A percentile compares a stretch with the other conserved stretches of the same genome.
phyloP scores from a whole-genome alignment of 2,329 filamentous ascomycete species.

The Penicillium sp. region DNA sequence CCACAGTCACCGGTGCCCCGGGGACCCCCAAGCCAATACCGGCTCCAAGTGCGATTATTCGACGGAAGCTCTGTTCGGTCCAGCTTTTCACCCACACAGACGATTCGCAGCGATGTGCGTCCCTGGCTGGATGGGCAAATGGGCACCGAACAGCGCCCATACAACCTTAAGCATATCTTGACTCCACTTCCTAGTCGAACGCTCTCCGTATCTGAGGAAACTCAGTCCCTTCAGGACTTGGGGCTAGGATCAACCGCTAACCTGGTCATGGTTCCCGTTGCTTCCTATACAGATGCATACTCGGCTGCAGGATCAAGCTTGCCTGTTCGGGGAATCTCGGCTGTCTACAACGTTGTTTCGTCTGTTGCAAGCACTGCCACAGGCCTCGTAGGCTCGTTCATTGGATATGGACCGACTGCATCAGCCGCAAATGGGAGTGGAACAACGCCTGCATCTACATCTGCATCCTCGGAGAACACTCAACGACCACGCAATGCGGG shows the following conservation, averaged over 20 bases:
- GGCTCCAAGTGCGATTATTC: slow-evolving; percentile 77
- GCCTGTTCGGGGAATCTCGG: slow-evolving; percentile 43
- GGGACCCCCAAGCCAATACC: slow-evolving; percentile 45
- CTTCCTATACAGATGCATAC: slow-evolving; percentile 63
- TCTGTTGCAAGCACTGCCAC: slow-evolving; percentile 45
- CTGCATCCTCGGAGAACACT: not conserved
- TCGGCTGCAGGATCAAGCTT: slow-evolving; percentile 37
- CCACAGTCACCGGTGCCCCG: slow-evolving; percentile 14
- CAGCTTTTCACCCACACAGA: slow-evolving; percentile 65
- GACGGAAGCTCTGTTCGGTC: slow-evolving; percentile 78
- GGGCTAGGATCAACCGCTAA: slow-evolving; percentile 78
- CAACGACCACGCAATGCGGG: slow-evolving; percentile 21
- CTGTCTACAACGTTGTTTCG: slow-evolving; percentile 44
- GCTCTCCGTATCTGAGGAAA: slow-evolving; percentile 75
- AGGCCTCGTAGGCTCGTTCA: slow-evolving; percentile 44
- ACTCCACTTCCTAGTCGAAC: slow-evolving; percentile 73
- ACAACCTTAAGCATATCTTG: slow-evolving; percentile 80
- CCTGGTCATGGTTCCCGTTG: slow-evolving; percentile 74
- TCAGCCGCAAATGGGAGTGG: slow-evolving; percentile 15
- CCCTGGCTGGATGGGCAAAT: slow-evolving; percentile 71
- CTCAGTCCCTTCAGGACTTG: slow-evolving; percentile 64
- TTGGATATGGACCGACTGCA: slow-evolving; percentile 39
- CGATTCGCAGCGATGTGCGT: slow-evolving; percentile 66
- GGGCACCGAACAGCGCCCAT: slow-evolving; percentile 62
- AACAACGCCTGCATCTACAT: slow-evolving; percentile 6